These are phyloP conservation scores for Mortierella sp. DNA, from an alignment of 371 early-diverging fungal genomes.

Conservation along the genomic window DNA sequence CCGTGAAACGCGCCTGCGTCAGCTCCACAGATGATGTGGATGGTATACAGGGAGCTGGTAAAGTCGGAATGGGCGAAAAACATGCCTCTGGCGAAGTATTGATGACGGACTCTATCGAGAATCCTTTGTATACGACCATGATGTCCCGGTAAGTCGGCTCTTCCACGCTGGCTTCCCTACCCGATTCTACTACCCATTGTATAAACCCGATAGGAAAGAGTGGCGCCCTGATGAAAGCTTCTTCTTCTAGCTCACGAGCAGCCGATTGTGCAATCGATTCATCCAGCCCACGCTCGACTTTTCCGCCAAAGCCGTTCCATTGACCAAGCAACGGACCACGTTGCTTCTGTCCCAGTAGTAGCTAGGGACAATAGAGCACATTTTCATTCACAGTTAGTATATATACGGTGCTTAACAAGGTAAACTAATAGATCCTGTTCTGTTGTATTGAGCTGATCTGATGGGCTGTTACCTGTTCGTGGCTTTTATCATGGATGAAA, in stretches of 20 bases:
- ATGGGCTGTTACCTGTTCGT: constrained; percentile 22
- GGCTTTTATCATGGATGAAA: constrained; percentile 40
- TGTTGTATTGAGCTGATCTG: no score
- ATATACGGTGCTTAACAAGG: no score
- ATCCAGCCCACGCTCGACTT: constrained; percentile 37
- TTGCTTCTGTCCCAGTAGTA: constrained; percentile 35
- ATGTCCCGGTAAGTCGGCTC: constrained; percentile 24
- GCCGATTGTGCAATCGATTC: constrained; percentile 24
- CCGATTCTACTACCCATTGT: constrained; percentile 35
- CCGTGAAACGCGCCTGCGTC: not conserved
- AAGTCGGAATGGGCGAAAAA: not conserved
- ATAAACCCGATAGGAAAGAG: constrained; percentile 37
- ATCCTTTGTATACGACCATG: constrained; percentile 48
- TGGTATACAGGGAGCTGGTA: not conserved
- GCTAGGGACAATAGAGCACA: constrained; percentile 5
- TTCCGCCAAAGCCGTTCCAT: constrained; percentile 55
- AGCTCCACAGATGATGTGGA: not conserved
- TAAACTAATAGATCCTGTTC: no score
- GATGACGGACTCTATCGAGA: constrained; percentile 3
- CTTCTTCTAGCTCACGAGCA: constrained; percentile 38
- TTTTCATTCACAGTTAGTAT: no score
- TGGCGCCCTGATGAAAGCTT: constrained; percentile 37
- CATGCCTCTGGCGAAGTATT: no score
- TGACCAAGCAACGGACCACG: constrained; percentile 43
- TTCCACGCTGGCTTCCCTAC: not conserved